Conservation (phyloP, 495 filamentous ascomycete species). For the Chaetomium tenue region DNA sequence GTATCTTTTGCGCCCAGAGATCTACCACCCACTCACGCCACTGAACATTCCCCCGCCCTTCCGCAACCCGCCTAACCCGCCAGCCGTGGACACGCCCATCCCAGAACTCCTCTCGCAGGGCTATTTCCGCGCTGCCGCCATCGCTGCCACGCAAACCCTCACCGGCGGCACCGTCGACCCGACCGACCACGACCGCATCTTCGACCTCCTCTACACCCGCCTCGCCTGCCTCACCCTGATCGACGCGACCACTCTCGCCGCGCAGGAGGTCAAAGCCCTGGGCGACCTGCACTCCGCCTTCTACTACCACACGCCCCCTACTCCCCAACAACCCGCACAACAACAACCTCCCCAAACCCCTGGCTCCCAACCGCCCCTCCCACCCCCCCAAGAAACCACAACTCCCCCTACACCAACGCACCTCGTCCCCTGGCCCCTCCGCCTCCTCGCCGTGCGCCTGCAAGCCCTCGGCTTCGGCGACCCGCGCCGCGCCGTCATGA, state of each 20-base stretch:
- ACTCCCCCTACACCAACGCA: constrained; percentile 34
- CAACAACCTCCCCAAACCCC: not conserved
- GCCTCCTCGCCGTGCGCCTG: constrained; percentile 75
- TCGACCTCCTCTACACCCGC: constrained; percentile 76
- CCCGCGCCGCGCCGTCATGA: constrained; percentile 76
- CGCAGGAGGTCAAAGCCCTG: constrained; percentile 79
- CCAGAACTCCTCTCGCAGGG: constrained; percentile 54
- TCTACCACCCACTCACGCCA: constrained; percentile 75
- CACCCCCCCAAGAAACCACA: not conserved
- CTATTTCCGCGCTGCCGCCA: constrained; percentile 71
- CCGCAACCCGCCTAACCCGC: constrained; percentile 46
- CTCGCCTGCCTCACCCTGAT: constrained; percentile 78
- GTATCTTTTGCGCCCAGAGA: constrained; percentile 72
- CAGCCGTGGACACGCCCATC: constrained; percentile 51
- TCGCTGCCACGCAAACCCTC: constrained; percentile 67
- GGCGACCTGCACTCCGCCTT: constrained; percentile 76
- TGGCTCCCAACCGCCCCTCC: not conserved
- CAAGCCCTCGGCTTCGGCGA: constrained; percentile 84
- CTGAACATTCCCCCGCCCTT: constrained; percentile 65
- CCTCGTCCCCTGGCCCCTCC: constrained; percentile 83
- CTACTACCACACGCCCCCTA: constrained; percentile 41
- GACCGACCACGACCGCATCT: constrained; percentile 62
- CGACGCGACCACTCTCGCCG: constrained; percentile 65
- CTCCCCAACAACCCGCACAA: not conserved
- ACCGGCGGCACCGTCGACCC: constrained; percentile 45